Conservation (phyloP, 768 basidiomycete species). For the Leucocoprinus leucothites region DNA sequence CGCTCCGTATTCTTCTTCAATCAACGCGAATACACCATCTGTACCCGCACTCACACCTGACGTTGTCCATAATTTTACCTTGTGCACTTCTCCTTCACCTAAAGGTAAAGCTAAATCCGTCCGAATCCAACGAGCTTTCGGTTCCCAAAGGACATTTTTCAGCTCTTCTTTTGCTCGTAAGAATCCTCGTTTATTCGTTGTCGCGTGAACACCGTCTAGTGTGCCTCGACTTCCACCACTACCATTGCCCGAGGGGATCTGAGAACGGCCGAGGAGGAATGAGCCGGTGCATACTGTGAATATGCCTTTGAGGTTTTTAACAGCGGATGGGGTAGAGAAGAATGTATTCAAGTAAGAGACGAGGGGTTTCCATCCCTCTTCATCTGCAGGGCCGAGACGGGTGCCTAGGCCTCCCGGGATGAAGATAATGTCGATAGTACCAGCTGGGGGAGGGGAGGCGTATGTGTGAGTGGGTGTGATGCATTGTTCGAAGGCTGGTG, state of each 20-base stretch:
- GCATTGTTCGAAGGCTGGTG: conserved; percentile 20
- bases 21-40: conserved; percentile 35
- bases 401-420: conserved; percentile 28
- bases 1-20: conserved; percentile 33
- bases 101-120: conserved; percentile 5
- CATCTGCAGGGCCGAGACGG: conserved; percentile 14
- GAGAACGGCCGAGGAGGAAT: conserved; percentile 30
- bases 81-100: conserved; percentile 15
- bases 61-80: conserved; percentile 47
- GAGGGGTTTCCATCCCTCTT: conserved; percentile 24
- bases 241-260: too few relatives aligned
- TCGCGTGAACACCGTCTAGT: conserved; percentile 39
- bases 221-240: conserved; percentile 24
- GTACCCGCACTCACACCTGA: conserved; percentile 46
- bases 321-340: neutral
- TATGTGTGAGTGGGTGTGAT: conserved; percentile 38
- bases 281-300: conserved; percentile 45
- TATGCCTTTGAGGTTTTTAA: conserved; percentile 12
- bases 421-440: conserved; percentile 31
- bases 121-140: conserved; percentile 42
- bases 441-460: conserved; percentile 2
- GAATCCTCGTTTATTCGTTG: conserved; percentile 40
- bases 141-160: conserved; percentile 38
- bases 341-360: conserved; percentile 28
- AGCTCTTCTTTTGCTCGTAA: conserved; percentile 19